phyloP scores from a whole-genome alignment of 2,329 filamentous ascomycete genomes.

The Xenosphaeropsis pyriputrescens region DNA sequence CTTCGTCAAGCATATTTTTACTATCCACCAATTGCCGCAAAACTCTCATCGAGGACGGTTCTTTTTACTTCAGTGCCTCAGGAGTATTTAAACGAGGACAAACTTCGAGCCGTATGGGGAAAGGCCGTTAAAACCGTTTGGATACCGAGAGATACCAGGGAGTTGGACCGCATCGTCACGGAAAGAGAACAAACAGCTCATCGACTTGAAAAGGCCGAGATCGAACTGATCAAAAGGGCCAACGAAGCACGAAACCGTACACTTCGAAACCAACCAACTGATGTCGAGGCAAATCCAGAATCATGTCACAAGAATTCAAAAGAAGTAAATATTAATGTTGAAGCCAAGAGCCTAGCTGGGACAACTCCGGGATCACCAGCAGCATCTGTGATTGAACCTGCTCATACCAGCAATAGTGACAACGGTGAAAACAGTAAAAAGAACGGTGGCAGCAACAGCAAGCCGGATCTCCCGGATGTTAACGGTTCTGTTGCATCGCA shows the following conservation, averaged over 20 bases:
- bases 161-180: constrained; percentile 43
- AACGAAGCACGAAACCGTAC: constrained; percentile 18
- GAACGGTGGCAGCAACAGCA: too few relatives aligned
- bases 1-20: constrained; percentile 53
- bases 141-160: constrained; percentile 42
- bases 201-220: constrained; percentile 49
- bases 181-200: constrained; percentile 42
- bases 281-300: not conserved
- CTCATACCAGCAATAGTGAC: not conserved
- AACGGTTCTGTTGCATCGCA: constrained; percentile 20
- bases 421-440: not conserved
- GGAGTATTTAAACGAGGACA: constrained; percentile 40
- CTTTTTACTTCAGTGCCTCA: constrained; percentile 51
- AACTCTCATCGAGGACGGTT: constrained; percentile 52
- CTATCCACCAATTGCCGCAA: constrained; percentile 48
- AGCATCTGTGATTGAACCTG: too few relatives aligned
- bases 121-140: constrained; percentile 47
- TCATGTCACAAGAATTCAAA: not conserved
- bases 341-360: too few relatives aligned
- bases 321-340: too few relatives aligned
- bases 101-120: constrained; percentile 44
- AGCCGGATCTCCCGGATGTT: constrained; percentile 10
- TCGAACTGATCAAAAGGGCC: constrained; percentile 42
- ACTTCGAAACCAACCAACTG: not conserved
- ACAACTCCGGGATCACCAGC: too few relatives aligned